phyloP scores from a whole-genome alignment of 2,329 filamentous ascomycete genomes.

The Fusarium sp. region DNA sequence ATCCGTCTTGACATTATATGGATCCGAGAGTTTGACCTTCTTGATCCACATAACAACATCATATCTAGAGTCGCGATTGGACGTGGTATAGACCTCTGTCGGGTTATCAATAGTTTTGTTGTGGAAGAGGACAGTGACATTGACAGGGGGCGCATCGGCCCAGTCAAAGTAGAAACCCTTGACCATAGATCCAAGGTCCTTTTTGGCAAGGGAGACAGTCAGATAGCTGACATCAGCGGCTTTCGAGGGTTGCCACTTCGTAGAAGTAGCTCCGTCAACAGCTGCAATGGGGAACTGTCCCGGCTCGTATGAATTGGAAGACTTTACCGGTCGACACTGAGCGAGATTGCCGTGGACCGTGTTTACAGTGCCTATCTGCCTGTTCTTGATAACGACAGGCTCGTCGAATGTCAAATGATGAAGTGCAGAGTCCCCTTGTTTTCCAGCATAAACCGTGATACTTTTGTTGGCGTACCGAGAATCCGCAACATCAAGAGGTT shows the following conservation, averaged over 20 bases:
- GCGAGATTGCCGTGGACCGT: not conserved
- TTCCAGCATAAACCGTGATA: not conserved
- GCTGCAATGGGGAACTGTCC: not conserved
- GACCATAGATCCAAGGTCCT: not conserved
- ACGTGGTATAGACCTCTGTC: accelerated
- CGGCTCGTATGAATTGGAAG: not conserved
- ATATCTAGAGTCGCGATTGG: accelerated
- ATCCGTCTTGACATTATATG: not conserved
- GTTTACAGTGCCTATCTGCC: not conserved
- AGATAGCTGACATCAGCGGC: not conserved
- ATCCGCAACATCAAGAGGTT: not conserved
- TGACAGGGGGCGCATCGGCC: not conserved
- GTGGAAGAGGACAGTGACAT: not conserved
- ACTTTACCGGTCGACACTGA: not conserved
- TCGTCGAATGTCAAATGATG: not conserved
- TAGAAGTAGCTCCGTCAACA: not conserved
- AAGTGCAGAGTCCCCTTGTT: not conserved
- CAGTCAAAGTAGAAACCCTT: not conserved
- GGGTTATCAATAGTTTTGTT: not conserved
- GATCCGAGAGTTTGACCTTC: not conserved
- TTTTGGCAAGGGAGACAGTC: not conserved
- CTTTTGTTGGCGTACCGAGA: not conserved
- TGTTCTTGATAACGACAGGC: not conserved
- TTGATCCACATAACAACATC: not conserved
- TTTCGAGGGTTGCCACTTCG: not conserved